Evolutionary conservation across 106 monocot species (phyloP), one percentile per base, ranked within the genome.

Genomic region (Apostasia ramifera): DNA sequence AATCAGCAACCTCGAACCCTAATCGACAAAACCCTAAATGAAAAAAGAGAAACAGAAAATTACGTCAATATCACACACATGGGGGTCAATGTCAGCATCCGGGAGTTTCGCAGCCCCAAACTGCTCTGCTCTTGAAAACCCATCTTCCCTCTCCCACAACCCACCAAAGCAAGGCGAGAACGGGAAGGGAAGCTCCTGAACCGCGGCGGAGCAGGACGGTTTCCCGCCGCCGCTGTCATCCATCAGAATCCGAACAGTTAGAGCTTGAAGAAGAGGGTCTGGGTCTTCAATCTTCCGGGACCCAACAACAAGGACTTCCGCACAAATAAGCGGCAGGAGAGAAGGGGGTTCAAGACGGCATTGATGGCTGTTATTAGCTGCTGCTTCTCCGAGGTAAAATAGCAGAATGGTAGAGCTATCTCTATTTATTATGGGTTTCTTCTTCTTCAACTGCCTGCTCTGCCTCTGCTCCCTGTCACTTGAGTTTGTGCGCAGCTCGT

Each of bases 401-500:
- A 26, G 26, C 26, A 26, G 26, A 26, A 26, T 26, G 26, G 26
- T 26, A 26, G 26, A 26, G 26, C 26, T 26, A 26, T 26, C 26
- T 26, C 26, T 44, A 44, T 44, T 62, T 42, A 43, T 62, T 62
- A 12, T 44, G 44, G 62, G 45, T 62, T 44, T 45, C 38, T 13
- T 4, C 14, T 10, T 44, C 8, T 62, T 12, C 62, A 42, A 61
- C 15, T 61, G 40, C 42, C 61, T 61, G 44, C 62, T 8, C 59
- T 3, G 44, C n/a, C 62, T 62, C 62, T 62, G 62, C 62, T 59
- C 13, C 45, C 62, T 42, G 12, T 42, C 45, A 12, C 45, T 1
- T 44, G 62, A 59, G 62, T 44, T 43, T 62, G 62, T 62, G 62
- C 62, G 62, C 2, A 5, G 62, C 62, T 44, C 62, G 62, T 62